phyloP scores from a whole-genome alignment of 108 stramenopile genomes.

The Epipyxis sp. region DNA sequence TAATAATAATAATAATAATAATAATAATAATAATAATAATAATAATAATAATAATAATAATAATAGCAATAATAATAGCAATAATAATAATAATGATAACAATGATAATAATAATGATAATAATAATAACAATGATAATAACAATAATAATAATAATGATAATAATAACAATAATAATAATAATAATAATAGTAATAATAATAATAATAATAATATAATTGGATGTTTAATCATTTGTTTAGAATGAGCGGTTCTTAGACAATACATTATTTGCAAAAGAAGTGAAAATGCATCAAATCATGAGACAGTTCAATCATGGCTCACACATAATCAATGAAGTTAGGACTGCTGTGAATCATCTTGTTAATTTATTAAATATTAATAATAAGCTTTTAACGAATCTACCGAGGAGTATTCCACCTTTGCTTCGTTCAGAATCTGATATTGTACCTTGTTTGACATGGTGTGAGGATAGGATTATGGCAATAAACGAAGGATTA shows the following conservation, averaged over 20 bases:
- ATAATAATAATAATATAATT: no score
- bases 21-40: no score
- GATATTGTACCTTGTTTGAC: conserved; percentile 4
- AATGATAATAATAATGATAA: no score
- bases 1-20: no score
- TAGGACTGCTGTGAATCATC: neutral
- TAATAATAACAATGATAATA: no score
- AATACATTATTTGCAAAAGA: conserved; percentile 11
- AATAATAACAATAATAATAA: no score
- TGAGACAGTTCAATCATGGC: neutral
- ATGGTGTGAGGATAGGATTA: conserved; percentile 30
- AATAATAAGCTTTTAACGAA: neutral
- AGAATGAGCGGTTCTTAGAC: neutral
- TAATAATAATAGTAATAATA: no score
- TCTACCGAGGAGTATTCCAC: neutral
- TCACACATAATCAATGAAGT: conserved; percentile 17
- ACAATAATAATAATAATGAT: no score
- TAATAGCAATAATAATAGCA: no score
- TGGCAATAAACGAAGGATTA: conserved; percentile 25
- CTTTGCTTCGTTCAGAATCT: neutral
- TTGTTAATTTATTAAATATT: neutral
- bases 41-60: no score
- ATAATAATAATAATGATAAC: no score
- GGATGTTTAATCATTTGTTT: no score
- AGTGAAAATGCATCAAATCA: neutral